These are phyloP conservation scores for Dalbergia cultrata DNA, from an alignment of 306 rosid genomes.

Conservation along the genomic window DNA sequence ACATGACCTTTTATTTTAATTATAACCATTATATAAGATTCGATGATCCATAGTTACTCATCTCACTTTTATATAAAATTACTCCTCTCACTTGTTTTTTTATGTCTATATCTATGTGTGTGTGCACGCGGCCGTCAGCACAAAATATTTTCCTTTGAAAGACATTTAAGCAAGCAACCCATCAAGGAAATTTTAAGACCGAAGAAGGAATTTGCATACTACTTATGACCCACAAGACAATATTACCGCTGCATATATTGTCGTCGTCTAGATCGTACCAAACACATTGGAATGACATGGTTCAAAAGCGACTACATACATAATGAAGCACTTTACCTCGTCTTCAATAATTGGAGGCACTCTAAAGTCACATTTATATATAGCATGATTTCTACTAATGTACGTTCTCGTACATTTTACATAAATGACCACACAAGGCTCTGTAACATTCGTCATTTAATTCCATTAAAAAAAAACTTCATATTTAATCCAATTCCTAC, in stretches of 20 bases:
- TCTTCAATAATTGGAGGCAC: conserved; percentile 13
- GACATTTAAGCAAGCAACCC: too few species aligned
- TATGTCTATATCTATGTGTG: too few species aligned
- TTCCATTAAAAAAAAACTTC: not conserved
- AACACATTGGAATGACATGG: conserved; percentile 15
- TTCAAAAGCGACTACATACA: not conserved
- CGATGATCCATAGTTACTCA: too few species aligned
- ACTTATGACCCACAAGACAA: not conserved
- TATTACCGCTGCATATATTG: not conserved
- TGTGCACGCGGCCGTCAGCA: too few species aligned
- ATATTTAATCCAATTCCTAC: conserved; percentile 1
- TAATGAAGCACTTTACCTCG: not conserved
- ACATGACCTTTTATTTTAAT: too few species aligned
- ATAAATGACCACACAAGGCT: conserved; percentile 32
- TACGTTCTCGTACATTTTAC: conserved; percentile 27
- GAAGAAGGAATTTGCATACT: too few species aligned
- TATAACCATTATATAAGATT: too few species aligned
- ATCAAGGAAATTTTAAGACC: too few species aligned
- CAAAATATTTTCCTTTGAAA: too few species aligned
- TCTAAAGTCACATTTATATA: conserved; percentile 4
- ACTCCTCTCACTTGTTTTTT: too few species aligned
- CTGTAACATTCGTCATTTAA: conserved; percentile 7
- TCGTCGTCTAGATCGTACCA: conserved; percentile 1
- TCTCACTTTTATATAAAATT: too few species aligned
- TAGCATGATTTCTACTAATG: not conserved